Evolutionary conservation across 805 yeast species (phyloP).

Genomic region (Metschnikowia baotianmanensis): DNA sequence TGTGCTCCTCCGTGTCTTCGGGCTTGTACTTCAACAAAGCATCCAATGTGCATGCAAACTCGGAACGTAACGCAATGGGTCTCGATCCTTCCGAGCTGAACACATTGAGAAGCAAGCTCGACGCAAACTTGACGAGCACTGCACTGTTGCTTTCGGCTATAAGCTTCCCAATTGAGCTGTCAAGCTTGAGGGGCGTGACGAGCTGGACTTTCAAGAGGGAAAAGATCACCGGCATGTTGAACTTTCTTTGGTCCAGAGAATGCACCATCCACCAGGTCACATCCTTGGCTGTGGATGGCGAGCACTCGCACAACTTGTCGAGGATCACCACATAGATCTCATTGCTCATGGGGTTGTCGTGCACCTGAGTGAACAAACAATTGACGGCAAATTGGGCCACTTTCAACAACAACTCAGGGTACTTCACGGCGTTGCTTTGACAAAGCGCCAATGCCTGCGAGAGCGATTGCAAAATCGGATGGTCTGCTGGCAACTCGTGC

Average conservation of each 20-base stretch:
- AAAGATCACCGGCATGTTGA: slow-evolving; percentile 71
- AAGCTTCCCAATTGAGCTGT: slow-evolving; percentile 63
- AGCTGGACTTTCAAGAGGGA: slow-evolving; percentile 73
- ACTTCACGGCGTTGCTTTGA: slow-evolving; percentile 52
- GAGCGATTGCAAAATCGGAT: slow-evolving; percentile 63
- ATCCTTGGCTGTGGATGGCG: slow-evolving; percentile 86
- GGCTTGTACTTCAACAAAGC: slow-evolving; percentile 41
- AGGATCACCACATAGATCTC: slow-evolving; percentile 78
- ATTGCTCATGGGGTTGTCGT: slow-evolving; percentile 62
- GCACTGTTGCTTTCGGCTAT: slow-evolving; percentile 47
- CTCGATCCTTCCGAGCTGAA: slow-evolving; percentile 45
- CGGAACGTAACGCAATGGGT: slow-evolving; percentile 77
- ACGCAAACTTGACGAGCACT: slow-evolving; percentile 64
- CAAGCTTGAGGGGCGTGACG: slow-evolving; percentile 74
- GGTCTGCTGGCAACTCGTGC: slow-evolving; percentile 50
- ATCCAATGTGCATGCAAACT: slow-evolving; percentile 69
- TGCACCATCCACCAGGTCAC: slow-evolving; percentile 92
- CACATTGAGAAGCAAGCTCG: slow-evolving; percentile 58
- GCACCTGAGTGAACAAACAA: slow-evolving; percentile 66
- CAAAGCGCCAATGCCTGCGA: slow-evolving; percentile 68
- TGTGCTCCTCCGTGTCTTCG: slow-evolving; percentile 30
- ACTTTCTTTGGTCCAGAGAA: slow-evolving; percentile 85
- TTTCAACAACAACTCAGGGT: slow-evolving; percentile 67
- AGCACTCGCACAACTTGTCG: slow-evolving; percentile 80
- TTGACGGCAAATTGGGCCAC: slow-evolving; percentile 86